A percentile compares a stretch with the other conserved stretches of the same genome.
These are phyloP conservation scores for Apiospora marii DNA, from an alignment of 2,329 filamentous ascomycete genomes.

Conservation along the genomic window DNA sequence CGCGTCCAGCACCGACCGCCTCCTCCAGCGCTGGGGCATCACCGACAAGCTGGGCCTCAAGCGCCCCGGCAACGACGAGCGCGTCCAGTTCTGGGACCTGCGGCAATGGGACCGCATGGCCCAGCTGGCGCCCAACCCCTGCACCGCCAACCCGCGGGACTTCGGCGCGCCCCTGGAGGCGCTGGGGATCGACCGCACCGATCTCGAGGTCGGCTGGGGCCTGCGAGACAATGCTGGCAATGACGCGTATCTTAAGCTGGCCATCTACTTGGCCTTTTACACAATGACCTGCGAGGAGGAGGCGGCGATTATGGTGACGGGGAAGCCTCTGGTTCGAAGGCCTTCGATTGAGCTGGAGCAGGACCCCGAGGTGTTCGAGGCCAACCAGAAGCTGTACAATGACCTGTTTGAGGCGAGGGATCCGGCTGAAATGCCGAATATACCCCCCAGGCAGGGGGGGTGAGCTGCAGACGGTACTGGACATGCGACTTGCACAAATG, in stretches of 20 bases:
- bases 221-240: neutral
- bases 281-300: neutral
- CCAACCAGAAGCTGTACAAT: neutral
- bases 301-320: neutral
- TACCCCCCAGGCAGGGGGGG: too few relatives aligned
- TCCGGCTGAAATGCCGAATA: too few relatives aligned
- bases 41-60: neutral
- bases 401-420: too few relatives aligned
- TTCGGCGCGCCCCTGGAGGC: neutral
- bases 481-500: neutral
- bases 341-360: neutral
- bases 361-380: neutral
- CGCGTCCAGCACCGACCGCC: neutral
- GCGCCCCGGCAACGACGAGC: neutral
- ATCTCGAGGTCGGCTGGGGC: neutral
- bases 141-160: neutral
- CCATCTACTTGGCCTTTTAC: neutral
- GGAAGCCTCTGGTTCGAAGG: neutral
- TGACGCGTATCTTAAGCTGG: neutral
- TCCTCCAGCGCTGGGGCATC: neutral
- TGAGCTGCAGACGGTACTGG: too few relatives aligned
- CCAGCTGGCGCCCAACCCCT: neutral
- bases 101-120: constrained; percentile 7
- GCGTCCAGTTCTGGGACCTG: constrained; percentile 13
- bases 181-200: neutral